Evolutionary conservation across 148 eudicot genomes (phyloP).

Genomic region (Chenopodium formosanum): DNA sequence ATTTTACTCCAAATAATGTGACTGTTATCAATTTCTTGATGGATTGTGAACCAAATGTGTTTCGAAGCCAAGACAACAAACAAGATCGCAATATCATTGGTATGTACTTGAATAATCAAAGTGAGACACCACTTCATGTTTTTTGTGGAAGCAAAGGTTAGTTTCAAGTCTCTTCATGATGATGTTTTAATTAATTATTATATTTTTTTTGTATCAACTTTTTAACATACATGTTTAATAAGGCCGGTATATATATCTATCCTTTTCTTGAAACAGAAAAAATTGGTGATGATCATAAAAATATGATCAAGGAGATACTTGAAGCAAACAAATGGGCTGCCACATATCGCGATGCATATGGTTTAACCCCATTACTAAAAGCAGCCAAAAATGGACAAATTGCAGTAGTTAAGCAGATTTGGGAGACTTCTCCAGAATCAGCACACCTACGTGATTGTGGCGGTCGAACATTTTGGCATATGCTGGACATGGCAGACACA

Average conservation of each 20-base stretch:
- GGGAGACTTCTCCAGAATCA: background rate
- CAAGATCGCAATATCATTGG: too few species aligned
- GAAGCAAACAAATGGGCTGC: background rate
- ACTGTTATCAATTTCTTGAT: background rate
- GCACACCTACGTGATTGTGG: background rate
- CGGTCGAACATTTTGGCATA: slow-evolving; percentile 10
- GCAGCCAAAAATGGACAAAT: background rate
- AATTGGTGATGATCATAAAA: too few species aligned
- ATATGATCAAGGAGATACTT: background rate
- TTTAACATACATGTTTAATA: too few species aligned
- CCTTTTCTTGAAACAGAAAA: background rate
- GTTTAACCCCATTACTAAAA: slow-evolving; percentile 14
- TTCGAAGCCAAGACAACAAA: background rate
- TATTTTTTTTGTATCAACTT: too few species aligned
- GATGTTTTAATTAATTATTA: background rate
- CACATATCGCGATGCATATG: background rate
- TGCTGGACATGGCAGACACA: background rate
- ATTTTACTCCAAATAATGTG: background rate
- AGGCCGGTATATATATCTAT: too few species aligned
- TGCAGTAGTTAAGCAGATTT: background rate
- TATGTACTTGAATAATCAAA: background rate
- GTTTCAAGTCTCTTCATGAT: too few species aligned
- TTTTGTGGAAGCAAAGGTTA: slow-evolving; percentile 3
- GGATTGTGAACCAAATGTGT: background rate
- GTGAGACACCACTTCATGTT: slow-evolving; percentile 25